Evolutionary conservation across 345 rosid genomes (phyloP).

Genomic region (Aquilaria yunnanensis): DNA sequence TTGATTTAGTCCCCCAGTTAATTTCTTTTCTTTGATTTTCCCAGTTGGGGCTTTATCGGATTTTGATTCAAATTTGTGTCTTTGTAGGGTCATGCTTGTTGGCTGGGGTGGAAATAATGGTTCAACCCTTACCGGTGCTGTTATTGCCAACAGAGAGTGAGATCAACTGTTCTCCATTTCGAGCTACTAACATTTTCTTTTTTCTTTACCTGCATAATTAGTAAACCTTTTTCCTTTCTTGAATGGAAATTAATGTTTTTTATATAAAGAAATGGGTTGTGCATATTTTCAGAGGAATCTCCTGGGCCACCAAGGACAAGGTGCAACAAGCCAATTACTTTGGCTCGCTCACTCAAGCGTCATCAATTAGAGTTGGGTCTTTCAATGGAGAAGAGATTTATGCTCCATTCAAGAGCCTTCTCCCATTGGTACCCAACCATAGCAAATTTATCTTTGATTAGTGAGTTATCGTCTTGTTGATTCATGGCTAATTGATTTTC

Average conservation of each 20-base stretch:
- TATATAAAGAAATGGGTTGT: conserved; percentile 2
- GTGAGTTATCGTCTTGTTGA: not conserved
- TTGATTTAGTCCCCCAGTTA: not conserved
- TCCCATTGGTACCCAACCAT: conserved; percentile 69
- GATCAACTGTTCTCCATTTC: conserved; percentile 14
- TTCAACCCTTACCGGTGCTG: conserved; percentile 82
- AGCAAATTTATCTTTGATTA: not conserved
- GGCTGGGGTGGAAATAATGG: conserved; percentile 99
- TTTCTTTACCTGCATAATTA: not conserved
- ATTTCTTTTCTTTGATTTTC: not conserved
- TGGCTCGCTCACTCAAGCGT: conserved; percentile 95
- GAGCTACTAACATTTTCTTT: not conserved
- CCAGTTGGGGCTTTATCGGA: not conserved
- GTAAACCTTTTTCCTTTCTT: too few relatives aligned
- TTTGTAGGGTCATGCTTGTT: conserved; percentile 81
- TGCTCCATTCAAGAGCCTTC: conserved; percentile 96
- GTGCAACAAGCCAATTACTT: conserved; percentile 96
- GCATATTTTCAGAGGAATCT: conserved; percentile 63
- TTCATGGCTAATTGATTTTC: not conserved
- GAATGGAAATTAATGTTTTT: not conserved
- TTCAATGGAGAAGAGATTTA: conserved; percentile 95
- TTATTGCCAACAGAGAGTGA: conserved; percentile 90
- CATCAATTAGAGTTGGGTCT: conserved; percentile 86
- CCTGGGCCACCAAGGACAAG: conserved; percentile 98
- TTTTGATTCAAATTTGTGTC: not conserved